Evolutionary conservation across 768 basidiomycete genomes (phyloP).

Genomic region (Leccinum uliginosum): DNA sequence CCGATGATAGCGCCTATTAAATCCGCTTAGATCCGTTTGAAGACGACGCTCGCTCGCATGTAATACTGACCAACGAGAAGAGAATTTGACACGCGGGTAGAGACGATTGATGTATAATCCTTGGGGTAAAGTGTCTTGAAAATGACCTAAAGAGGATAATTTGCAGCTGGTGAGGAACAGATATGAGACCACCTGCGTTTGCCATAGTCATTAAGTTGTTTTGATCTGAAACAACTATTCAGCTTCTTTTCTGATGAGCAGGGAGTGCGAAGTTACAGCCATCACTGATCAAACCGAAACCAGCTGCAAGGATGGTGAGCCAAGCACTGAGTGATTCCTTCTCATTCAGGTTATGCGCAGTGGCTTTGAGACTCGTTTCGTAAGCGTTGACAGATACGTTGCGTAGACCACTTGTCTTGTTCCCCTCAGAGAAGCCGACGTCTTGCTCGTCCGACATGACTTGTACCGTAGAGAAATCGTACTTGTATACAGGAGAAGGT

Average conservation of each 20-base stretch:
- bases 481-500: not conserved
- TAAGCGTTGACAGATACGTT: constrained; percentile 23
- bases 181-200: constrained; percentile 39
- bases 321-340: constrained; percentile 52
- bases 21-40: constrained; percentile 1
- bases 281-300: constrained; percentile 63
- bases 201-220: constrained; percentile 70
- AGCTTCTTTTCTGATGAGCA: constrained; percentile 1
- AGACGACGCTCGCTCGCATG: not conserved
- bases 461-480: not conserved
- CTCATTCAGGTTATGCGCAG: constrained; percentile 20
- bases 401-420: constrained; percentile 6
- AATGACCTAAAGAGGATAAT: constrained; percentile 44
- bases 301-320: constrained; percentile 61
- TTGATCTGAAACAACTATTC: constrained; percentile 42
- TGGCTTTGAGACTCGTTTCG: constrained; percentile 19
- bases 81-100: constrained; percentile 68
- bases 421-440: constrained; percentile 3
- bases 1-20: constrained; percentile 56
- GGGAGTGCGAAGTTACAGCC: constrained; percentile 39
- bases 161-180: constrained; percentile 1
- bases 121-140: constrained; percentile 61
- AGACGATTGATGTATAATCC: constrained; percentile 55
- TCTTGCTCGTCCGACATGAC: constrained; percentile 24
- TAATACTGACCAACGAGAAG: constrained; percentile 55